phyloP scores from a whole-genome alignment of 306 rosid genomes.

The Sindora glabra region DNA sequence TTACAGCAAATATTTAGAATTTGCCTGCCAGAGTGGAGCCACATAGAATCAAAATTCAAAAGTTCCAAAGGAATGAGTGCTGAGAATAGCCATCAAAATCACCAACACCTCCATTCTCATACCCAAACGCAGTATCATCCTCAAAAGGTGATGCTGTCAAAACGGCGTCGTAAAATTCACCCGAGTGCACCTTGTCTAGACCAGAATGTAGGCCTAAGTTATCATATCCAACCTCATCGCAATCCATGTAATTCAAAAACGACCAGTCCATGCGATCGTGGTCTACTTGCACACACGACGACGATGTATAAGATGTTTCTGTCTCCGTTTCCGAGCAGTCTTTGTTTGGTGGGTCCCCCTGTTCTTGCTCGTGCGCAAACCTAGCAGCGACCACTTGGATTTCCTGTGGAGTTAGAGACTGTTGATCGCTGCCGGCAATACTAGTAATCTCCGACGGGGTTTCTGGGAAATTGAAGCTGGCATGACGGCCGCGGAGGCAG shows the following conservation, averaged over 20 bases:
- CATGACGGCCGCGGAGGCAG: slow-evolving; percentile 50
- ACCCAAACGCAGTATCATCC: too few species aligned
- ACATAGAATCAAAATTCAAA: too few species aligned
- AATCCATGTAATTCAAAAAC: slow-evolving; percentile 28
- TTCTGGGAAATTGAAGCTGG: slow-evolving; percentile 52
- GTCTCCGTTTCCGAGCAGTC: neutral
- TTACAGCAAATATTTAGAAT: too few species aligned
- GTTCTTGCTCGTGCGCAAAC: slow-evolving; percentile 30
- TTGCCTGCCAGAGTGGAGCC: too few species aligned
- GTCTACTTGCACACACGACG: slow-evolving; percentile 4
- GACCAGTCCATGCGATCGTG: slow-evolving; percentile 45
- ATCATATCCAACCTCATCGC: neutral
- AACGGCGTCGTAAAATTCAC: too few species aligned
- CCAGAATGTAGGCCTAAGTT: slow-evolving; percentile 12
- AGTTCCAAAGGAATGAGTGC: too few species aligned
- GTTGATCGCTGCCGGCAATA: neutral
- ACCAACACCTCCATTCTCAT: too few species aligned
- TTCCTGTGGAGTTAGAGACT: slow-evolving; percentile 30
- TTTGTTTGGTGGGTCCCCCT: neutral
- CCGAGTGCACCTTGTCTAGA: slow-evolving; percentile 22
- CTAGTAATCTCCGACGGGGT: slow-evolving; percentile 25
- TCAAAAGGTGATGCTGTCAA: too few species aligned
- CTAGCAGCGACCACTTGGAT: slow-evolving; percentile 46
- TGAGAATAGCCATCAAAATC: too few species aligned
- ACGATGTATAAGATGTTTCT: neutral